A percentile compares a stretch with the other conserved stretches of the same genome.
Evolutionary conservation across 305 asterid genomes (phyloP).

Genomic region (Solanum hybrid): DNA sequence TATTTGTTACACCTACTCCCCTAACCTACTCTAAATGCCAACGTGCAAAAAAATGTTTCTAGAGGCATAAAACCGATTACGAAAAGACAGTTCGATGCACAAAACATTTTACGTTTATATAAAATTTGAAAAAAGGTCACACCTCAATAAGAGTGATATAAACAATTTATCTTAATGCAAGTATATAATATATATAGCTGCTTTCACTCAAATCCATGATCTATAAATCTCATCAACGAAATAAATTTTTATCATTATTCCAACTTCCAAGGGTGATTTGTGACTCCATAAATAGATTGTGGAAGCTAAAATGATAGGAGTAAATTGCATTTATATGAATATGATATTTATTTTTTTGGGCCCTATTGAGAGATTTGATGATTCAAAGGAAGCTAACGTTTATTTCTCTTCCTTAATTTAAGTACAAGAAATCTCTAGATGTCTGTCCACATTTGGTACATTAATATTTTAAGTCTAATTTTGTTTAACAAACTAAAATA

Average conservation of each 20-base stretch:
- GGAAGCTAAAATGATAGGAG: neutral
- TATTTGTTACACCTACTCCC: neutral
- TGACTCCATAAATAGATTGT: neutral
- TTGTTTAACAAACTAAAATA: neutral
- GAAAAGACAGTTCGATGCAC: rapidly evolving
- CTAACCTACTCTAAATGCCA: neutral
- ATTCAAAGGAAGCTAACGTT: neutral
- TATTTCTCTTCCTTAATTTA: neutral
- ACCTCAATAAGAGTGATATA: neutral
- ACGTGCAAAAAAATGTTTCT: neutral
- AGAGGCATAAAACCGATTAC: neutral
- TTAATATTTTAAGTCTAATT: neutral
- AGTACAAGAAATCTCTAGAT: neutral
- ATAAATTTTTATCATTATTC: neutral
- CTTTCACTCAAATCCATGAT: neutral
- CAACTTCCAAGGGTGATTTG: too few relatives aligned
- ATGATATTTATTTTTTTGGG: neutral
- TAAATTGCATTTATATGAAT: neutral
- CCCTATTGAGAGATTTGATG: neutral
- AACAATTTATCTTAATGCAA: neutral
- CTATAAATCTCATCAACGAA: rapidly evolving
- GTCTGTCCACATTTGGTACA: neutral
- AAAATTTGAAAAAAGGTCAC: rapidly evolving
- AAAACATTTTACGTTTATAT: neutral
- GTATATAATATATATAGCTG: neutral